A percentile compares a stretch with the other conserved stretches of the same genome.
phyloP scores from a whole-genome alignment of 2,329 filamentous ascomycete species.

The Trichoderma pleuroti region DNA sequence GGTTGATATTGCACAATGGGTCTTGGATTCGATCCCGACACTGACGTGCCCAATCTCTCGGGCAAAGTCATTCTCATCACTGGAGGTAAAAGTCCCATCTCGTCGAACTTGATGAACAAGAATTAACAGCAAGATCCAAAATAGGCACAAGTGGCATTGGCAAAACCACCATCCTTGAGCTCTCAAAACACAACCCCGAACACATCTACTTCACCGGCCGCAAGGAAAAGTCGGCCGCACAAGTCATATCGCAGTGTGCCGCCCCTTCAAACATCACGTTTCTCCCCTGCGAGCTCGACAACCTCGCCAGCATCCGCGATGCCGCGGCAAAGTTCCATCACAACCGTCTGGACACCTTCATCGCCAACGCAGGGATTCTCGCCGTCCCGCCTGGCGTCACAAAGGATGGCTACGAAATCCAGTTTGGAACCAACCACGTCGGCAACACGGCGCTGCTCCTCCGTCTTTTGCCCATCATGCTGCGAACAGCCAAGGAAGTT shows the following conservation, averaged over 20 bases:
- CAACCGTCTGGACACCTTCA: conserved; percentile 41
- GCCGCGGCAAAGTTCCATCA: conserved; percentile 39
- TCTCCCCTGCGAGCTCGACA: conserved; percentile 26
- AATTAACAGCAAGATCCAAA: conserved; percentile 45
- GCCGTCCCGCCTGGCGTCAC: conserved; percentile 35
- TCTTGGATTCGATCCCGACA: conserved; percentile 17
- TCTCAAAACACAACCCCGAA: conserved; percentile 22
- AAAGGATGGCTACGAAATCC: conserved; percentile 46
- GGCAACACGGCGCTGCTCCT: conserved; percentile 45
- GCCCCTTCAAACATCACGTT: conserved; percentile 42
- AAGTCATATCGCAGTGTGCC: conserved; percentile 31
- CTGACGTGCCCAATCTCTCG: conserved; percentile 60
- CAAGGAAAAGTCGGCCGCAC: conserved; percentile 32
- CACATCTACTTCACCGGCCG: conserved; percentile 31
- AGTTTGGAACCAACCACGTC: conserved; percentile 49
- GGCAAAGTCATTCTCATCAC: conserved; percentile 77
- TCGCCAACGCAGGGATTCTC: conserved; percentile 48
- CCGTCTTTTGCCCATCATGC: conserved; percentile 33
- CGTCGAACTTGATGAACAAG: not conserved
- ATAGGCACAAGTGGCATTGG: conserved; percentile 57
- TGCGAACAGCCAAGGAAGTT: conserved; percentile 26
- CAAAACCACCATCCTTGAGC: conserved; percentile 39
- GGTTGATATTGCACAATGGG: not conserved
- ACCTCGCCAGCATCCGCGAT: conserved; percentile 31
- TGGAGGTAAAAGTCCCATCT: conserved; percentile 46